Evolutionary conservation across 148 eudicot genomes (phyloP).

Genomic region (Hydrangea macrophylla): DNA sequence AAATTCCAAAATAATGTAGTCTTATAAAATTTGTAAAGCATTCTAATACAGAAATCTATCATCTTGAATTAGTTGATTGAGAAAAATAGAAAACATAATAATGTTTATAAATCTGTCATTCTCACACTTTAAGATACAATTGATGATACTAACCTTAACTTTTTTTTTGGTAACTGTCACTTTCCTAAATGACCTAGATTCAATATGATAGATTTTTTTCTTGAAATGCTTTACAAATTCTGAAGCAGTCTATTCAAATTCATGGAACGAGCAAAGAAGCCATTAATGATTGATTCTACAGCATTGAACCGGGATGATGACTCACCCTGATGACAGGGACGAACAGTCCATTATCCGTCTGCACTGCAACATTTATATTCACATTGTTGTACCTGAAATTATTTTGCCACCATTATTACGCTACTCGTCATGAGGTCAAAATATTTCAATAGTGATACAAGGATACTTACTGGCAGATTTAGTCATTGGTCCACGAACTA

Average conservation of each 20-base stretch:
- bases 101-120: too few species aligned
- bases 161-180: too few species aligned
- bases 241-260: too few species aligned
- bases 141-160: too few species aligned
- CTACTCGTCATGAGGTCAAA: background rate
- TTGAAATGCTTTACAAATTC: too few species aligned
- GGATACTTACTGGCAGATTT: conserved; percentile 80
- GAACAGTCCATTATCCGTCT: conserved; percentile 89
- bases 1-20: conserved; percentile 6
- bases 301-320: conserved; percentile 6
- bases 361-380: conserved; percentile 92
- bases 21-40: background rate
- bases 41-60: background rate
- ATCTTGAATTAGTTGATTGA: too few species aligned
- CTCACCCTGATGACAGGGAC: conserved; percentile 88
- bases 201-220: too few species aligned
- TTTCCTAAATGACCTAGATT: too few species aligned
- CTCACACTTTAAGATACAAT: too few species aligned
- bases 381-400: conserved; percentile 76
- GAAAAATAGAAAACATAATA: too few species aligned
- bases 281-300: background rate
- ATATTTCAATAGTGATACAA: background rate
- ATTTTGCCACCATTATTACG: conserved; percentile 6
- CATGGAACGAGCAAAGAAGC: too few species aligned
- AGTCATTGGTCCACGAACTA: conserved; percentile 94